A percentile compares a stretch with the other conserved stretches of the same genome.
phyloP scores from a whole-genome alignment of 2,329 filamentous ascomycete genomes.

The Aspergillus awamori region DNA sequence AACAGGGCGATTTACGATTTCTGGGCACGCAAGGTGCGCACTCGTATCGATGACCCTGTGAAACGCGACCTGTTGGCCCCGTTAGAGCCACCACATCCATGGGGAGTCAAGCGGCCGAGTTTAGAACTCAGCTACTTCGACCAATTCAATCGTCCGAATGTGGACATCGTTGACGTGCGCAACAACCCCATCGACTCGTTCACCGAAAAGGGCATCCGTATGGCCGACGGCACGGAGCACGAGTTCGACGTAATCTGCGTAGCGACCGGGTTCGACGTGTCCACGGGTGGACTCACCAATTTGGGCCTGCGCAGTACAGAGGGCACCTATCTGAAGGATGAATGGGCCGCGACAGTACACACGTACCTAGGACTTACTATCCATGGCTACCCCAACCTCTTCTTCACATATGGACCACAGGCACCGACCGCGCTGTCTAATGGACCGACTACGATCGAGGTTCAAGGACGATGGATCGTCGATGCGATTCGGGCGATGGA shows the following conservation, averaged over 20 bases:
- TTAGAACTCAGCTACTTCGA: conserved; percentile 57
- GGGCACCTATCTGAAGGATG: conserved; percentile 36
- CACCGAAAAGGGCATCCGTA: conserved; percentile 44
- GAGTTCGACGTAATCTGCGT: conserved; percentile 47
- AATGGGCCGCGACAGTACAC: conserved; percentile 41
- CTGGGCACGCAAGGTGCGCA: conserved; percentile 57
- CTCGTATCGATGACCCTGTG: conserved; percentile 54
- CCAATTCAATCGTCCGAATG: conserved; percentile 49
- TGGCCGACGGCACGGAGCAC: conserved; percentile 40
- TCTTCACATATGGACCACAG: conserved; percentile 60
- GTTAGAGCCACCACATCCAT: conserved; percentile 55
- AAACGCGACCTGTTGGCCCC: conserved; percentile 58
- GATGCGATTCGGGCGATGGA: conserved; percentile 55
- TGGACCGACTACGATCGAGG: conserved; percentile 57
- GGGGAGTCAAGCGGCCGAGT: conserved; percentile 56
- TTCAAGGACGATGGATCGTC: conserved; percentile 61
- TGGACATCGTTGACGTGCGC: conserved; percentile 52
- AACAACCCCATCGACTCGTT: conserved; percentile 48
- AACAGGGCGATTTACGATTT: conserved; percentile 61
- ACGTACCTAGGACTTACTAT: conserved; percentile 50
- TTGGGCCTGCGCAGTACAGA: conserved; percentile 43
- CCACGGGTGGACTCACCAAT: conserved; percentile 45
- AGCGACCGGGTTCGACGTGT: conserved; percentile 50
- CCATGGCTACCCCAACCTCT: conserved; percentile 53
- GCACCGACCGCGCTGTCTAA: conserved; percentile 60